Base-by-base conservation (phyloP, 2,329 filamentous ascomycete genomes). In the Uncinocarpus reesii region DNA sequence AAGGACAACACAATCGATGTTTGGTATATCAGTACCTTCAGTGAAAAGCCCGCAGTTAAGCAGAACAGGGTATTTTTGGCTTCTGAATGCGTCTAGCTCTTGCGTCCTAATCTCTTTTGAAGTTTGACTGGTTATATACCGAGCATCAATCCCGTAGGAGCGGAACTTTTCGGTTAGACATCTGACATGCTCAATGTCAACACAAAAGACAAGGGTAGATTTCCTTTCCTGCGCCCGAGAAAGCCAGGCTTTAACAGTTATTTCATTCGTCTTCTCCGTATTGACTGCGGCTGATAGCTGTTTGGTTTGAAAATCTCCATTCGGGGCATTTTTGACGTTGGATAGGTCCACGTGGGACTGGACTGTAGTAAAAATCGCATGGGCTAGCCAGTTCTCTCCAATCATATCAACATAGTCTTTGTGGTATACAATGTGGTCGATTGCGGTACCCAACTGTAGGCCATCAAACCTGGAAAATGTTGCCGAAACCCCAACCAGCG, bases 31-130 rank as follows among this genome's bases (percentile, higher is more conserved):
- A 0, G 92, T 98, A 1, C 92, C 92, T 69, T 98, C 92, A 0
- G 90, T 96, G 60, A 95, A 96, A 34, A 98, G 85, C 7, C 89
- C 89, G 60, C 92, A 96, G 62, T 98, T 98, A 44, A 98, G 70
- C 11, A 98, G 74, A 1, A 98, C 86, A 0, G 87, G 86, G 53
- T 86, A 96, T 36, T 88, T 77, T 6, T 81, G 77, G 1, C 71
- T 74, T 55, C 77, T 84, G 66, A 98, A 98, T 2, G 78, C 78
- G 26, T 86, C 80, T 1, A 98, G 73, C 1, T 79, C 78, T 43
- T 83, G 74, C 43, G 78, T 76, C 37, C 92, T 78, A 44, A 82
- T 73, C n/a, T 77, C 64, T 51, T 78, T 79, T 7, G 77, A 74
- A 0, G 92, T 96, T 21, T 85, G 79, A 15, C 87, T 81, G 0